Evolutionary conservation across 2,329 filamentous ascomycete species (phyloP), one percentile per base, ranked within the genome.

Genomic region (Aspergillus caelatus): DNA sequence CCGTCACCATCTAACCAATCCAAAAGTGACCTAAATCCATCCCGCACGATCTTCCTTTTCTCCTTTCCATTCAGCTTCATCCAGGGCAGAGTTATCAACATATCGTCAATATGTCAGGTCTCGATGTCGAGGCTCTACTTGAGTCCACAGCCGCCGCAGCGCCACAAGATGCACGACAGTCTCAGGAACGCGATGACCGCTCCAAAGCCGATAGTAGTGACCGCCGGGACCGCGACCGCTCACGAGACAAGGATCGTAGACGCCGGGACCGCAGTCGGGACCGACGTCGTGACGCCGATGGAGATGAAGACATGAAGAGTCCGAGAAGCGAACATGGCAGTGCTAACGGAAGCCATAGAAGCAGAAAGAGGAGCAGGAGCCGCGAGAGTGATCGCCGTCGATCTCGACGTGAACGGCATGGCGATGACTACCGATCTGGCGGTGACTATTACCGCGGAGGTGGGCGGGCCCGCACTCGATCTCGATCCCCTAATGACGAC

Each of bases 111-210:
- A 90, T 90, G 88, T 88, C 88, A 76, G 85, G 85, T 78, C 82
- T 90, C 70, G 93, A 96, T 76, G 92, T 97, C 72, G 94, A 97
- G 84, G 92, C 93, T 69, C 86, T 97, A 68, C 88, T 97, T 71
- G 93, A 97, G 80, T 92, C 91, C 58, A 92, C 91, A 67, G 92
- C 91, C 58, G 89, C 88, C 76, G 83, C 84, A 54, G 68, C 71
- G 53, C 70, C 75, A 50, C 72, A 75, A 54, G 69, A 76, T 21
- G 63, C 74, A 45, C 70, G 74, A 63, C 73, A 74, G 34, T 68
- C 78, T 69, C 86, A 87, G 67, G 85, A 88, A 67, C 81, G 83
- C 68, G 86, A 88, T 69, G 81, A 84, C 72, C 84, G 85, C 62
- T 83, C 85, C 67, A 88, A 83, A 68, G 79, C 81, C 67, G 86